Percentiles rank a stretch among this genome's conserved stretches.
phyloP scores from a whole-genome alignment of 805 yeast species.

The Saccharomycopsis vini region DNA sequence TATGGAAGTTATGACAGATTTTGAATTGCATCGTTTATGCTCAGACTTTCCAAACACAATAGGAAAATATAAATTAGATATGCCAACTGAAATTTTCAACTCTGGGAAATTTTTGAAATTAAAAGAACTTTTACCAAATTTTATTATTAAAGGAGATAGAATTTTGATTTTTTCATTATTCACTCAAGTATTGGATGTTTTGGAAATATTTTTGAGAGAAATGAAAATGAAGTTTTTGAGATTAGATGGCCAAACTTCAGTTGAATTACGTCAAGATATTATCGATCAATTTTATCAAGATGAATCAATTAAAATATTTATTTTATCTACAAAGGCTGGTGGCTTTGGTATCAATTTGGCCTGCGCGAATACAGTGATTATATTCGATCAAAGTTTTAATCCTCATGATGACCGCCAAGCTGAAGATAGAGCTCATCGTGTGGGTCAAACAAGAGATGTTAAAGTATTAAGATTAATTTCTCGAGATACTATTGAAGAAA shows the following conservation, averaged over 20 bases:
- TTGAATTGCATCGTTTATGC: slow-evolving; percentile 73
- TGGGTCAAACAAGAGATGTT: slow-evolving; percentile 86
- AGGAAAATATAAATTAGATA: slow-evolving; percentile 41
- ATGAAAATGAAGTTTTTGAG: slow-evolving; percentile 66
- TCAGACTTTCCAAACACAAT: slow-evolving; percentile 61
- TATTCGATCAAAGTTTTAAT: slow-evolving; percentile 89
- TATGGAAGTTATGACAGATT: slow-evolving; percentile 91
- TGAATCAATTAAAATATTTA: slow-evolving; percentile 69
- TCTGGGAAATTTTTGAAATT: slow-evolving; percentile 71
- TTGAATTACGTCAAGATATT: slow-evolving; percentile 84
- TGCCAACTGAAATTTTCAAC: slow-evolving; percentile 44
- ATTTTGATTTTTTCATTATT: slow-evolving; percentile 82
- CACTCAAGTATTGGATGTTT: slow-evolving; percentile 83
- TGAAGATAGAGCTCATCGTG: slow-evolving; percentile 96
- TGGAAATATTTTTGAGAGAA: slow-evolving; percentile 64
- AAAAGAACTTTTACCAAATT: slow-evolving; percentile 45
- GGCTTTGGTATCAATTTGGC: slow-evolving; percentile 97
- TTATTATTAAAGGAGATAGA: slow-evolving; percentile 51
- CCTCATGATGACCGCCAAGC: slow-evolving; percentile 99
- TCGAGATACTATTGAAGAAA: slow-evolving; percentile 77
- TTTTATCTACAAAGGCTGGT: slow-evolving; percentile 93
- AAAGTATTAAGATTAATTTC: slow-evolving; percentile 67
- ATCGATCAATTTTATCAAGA: slow-evolving; percentile 87
- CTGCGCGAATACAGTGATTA: slow-evolving; percentile 86
- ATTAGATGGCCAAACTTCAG: slow-evolving; percentile 89